Percentiles rank a stretch among this genome's conserved stretches.
Evolutionary conservation across 2,329 filamentous ascomycete species (phyloP).

Genomic region (Fusarium sarcochroum): DNA sequence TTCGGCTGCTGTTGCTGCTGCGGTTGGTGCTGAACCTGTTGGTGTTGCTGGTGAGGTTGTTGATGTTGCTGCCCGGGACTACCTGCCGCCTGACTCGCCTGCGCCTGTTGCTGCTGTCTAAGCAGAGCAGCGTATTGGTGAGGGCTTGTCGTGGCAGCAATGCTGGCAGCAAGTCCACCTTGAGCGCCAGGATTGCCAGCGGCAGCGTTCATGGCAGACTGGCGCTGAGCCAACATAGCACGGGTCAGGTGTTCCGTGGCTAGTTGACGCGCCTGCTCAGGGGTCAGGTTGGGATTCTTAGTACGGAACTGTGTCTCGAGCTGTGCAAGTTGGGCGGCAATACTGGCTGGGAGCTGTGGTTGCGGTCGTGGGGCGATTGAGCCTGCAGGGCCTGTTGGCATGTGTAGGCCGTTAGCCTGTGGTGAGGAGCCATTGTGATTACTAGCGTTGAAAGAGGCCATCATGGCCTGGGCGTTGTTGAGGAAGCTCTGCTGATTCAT

Average conservation of each 20-base stretch:
- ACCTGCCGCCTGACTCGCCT: constrained; percentile 53
- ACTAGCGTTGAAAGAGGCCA: constrained; percentile 62
- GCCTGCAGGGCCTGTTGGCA: constrained; percentile 61
- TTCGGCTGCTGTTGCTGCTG: constrained; percentile 34
- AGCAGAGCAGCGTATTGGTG: constrained; percentile 73
- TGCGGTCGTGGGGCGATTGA: constrained; percentile 61
- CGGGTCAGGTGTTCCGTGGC: constrained; percentile 66
- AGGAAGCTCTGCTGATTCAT: constrained; percentile 68
- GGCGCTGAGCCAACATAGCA: constrained; percentile 63
- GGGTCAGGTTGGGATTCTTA: constrained; percentile 65
- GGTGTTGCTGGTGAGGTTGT: constrained; percentile 45
- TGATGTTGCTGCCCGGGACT: constrained; percentile 48
- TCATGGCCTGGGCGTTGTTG: constrained; percentile 66
- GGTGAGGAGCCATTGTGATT: constrained; percentile 61
- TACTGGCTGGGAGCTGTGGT: constrained; percentile 61
- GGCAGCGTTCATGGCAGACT: constrained; percentile 69
- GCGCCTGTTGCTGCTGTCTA: constrained; percentile 69
- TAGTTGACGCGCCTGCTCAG: constrained; percentile 65
- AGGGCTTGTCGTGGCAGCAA: constrained; percentile 65
- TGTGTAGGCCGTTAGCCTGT: constrained; percentile 61
- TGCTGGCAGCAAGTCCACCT: constrained; percentile 63
- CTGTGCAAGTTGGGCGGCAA: constrained; percentile 64
- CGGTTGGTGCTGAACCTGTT: constrained; percentile 43
- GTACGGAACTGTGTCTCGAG: constrained; percentile 67
- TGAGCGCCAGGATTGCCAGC: constrained; percentile 63